These are phyloP conservation scores for Trichoderma semiorbis DNA, from an alignment of 2,329 filamentous ascomycete genomes.

Conservation along the genomic window DNA sequence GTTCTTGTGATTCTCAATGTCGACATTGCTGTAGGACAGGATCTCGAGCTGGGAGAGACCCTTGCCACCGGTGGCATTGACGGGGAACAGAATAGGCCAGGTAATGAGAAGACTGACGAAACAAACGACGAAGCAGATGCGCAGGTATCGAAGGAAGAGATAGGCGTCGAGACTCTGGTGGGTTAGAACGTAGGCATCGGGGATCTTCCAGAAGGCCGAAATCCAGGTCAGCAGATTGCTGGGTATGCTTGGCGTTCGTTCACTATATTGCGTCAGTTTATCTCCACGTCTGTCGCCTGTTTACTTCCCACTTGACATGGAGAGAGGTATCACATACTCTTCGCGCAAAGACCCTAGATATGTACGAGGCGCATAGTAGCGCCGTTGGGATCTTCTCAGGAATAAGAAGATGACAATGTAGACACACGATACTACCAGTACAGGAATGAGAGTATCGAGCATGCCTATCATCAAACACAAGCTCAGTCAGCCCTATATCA, in stretches of 20 bases:
- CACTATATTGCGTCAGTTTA: slow-evolving; percentile 34
- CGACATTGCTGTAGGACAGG: slow-evolving; percentile 39
- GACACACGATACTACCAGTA: slow-evolving; percentile 45
- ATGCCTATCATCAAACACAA: slow-evolving; percentile 29
- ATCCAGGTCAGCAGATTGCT: slow-evolving; percentile 62
- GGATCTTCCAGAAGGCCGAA: slow-evolving; percentile 56
- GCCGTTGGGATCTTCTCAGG: slow-evolving; percentile 44
- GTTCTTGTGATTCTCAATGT: slow-evolving; percentile 54
- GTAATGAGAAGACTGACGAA: slow-evolving; percentile 77
- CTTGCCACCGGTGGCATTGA: slow-evolving; percentile 78
- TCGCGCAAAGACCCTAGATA: slow-evolving; percentile 48
- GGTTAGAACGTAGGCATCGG: slow-evolving; percentile 76
- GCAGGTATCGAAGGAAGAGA: slow-evolving; percentile 81
- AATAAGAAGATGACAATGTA: slow-evolving; percentile 52
- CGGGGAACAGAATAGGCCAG: slow-evolving; percentile 78
- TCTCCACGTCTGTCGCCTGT: background rate
- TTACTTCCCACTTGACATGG: background rate
- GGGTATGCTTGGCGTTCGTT: slow-evolving; percentile 55
- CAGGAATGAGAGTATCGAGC: slow-evolving; percentile 52
- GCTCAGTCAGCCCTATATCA: slow-evolving; percentile 7
- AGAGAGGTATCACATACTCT: slow-evolving; percentile 38
- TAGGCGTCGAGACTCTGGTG: slow-evolving; percentile 88
- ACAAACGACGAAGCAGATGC: slow-evolving; percentile 71
- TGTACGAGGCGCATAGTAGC: slow-evolving; percentile 55
- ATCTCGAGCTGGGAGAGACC: slow-evolving; percentile 58